Percentiles rank a stretch among this genome's conserved stretches.
These are phyloP conservation scores for Albifimbria verrucaria DNA, from an alignment of 2,329 filamentous ascomycete species.

Conservation along the genomic window DNA sequence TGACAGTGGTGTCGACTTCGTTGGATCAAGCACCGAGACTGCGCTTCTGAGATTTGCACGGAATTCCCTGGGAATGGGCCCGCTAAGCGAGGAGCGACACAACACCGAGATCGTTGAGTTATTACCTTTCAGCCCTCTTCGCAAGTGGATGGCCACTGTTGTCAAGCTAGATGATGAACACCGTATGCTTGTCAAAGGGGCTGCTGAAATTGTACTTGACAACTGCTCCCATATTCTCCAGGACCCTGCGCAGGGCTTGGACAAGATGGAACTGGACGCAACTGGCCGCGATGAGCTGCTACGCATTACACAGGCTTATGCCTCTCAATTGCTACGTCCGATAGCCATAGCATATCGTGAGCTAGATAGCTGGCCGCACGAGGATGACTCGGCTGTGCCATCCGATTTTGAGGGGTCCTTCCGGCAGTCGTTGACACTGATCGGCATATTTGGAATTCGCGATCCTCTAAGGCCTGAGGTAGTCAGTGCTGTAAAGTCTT, in stretches of 20 bases:
- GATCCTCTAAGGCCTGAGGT: conserved; percentile 61
- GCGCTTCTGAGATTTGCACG: conserved; percentile 48
- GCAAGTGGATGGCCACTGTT: conserved; percentile 56
- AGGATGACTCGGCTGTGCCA: conserved; percentile 41
- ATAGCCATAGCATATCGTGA: conserved; percentile 74
- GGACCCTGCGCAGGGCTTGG: conserved; percentile 38
- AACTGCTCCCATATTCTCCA: conserved; percentile 38
- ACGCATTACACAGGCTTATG: conserved; percentile 48
- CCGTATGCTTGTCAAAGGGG: conserved; percentile 54
- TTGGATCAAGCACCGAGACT: conserved; percentile 55
- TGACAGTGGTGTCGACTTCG: conserved; percentile 33
- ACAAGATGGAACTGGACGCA: conserved; percentile 23
- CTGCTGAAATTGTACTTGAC: conserved; percentile 52
- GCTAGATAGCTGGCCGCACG: conserved; percentile 64
- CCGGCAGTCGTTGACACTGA: conserved; percentile 57
- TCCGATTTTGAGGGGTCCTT: conserved; percentile 45
- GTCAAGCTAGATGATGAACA: conserved; percentile 44
- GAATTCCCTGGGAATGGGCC: conserved; percentile 44
- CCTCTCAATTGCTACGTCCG: conserved; percentile 67
- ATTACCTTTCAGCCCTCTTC: conserved; percentile 51
- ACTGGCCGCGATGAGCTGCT: conserved; percentile 26
- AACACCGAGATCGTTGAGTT: conserved; percentile 44
- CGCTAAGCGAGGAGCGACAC: conserved; percentile 42
- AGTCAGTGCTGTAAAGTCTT: conserved; percentile 55
- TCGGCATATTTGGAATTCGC: conserved; percentile 65